Evolutionary conservation across 805 yeast genomes (phyloP).

Genomic region (Spathaspora passalidarum): DNA sequence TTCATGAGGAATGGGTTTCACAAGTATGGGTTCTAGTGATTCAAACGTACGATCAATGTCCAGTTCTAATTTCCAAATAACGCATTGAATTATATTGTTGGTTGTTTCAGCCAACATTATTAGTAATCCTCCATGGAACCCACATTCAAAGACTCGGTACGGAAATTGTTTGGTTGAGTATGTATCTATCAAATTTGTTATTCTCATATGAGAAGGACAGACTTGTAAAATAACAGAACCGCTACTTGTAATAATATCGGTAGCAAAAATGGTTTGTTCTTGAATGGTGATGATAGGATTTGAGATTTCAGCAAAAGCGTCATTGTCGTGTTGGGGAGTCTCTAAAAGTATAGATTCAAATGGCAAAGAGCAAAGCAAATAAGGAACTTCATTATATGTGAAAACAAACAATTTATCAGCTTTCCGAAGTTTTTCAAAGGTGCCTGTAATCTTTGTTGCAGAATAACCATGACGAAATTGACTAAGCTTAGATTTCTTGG

Average conservation of each 20-base stretch:
- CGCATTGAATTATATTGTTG: neutral
- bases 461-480: slow-evolving; percentile 32
- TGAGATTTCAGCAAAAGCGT: slow-evolving; percentile 24
- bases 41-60: neutral
- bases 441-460: slow-evolving; percentile 21
- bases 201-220: slow-evolving; percentile 16
- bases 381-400: slow-evolving; percentile 15
- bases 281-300: slow-evolving; percentile 13
- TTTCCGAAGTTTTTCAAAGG: slow-evolving; percentile 30
- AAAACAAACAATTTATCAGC: slow-evolving; percentile 19
- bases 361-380: slow-evolving; percentile 34
- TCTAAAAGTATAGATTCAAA: slow-evolving; percentile 37
- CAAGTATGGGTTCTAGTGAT: neutral
- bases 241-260: slow-evolving; percentile 9
- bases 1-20: slow-evolving; percentile 6
- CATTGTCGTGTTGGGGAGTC: slow-evolving; percentile 16
- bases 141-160: slow-evolving; percentile 12
- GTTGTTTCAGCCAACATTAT: slow-evolving; percentile 14
- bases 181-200: slow-evolving; percentile 19
- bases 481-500: slow-evolving; percentile 29
- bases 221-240: slow-evolving; percentile 23
- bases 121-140: slow-evolving; percentile 8
- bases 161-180: slow-evolving; percentile 3
- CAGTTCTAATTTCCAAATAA: slow-evolving; percentile 1
- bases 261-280: slow-evolving; percentile 15